Conservation (phyloP, 78 protist species). For the Isochrysis galbana region DNA sequence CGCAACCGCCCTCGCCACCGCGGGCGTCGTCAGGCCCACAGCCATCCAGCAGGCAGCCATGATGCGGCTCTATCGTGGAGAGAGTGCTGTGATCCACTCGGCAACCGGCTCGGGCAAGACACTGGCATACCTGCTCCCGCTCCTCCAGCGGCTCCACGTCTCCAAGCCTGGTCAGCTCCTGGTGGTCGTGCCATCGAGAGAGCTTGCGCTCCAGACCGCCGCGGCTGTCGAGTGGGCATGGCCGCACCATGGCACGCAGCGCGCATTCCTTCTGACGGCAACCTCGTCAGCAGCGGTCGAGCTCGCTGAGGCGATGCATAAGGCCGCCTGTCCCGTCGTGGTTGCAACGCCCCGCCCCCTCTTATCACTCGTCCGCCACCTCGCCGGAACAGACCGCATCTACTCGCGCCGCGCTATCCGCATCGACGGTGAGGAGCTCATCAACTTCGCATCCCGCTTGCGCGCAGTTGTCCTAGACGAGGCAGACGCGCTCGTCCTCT, state of each 20-base stretch:
- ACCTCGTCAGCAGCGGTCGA: background rate
- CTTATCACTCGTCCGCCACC: background rate
- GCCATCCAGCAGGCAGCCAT: background rate
- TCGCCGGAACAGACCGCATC: background rate
- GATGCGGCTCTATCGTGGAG: background rate
- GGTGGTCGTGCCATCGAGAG: background rate
- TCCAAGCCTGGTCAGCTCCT: background rate
- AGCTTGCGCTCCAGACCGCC: background rate
- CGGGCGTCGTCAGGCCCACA: background rate
- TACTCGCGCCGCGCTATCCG: background rate
- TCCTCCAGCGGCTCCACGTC: background rate
- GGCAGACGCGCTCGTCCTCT: background rate
- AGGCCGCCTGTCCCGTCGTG: background rate
- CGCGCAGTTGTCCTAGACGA: conserved; percentile 6
- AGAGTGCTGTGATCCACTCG: background rate
- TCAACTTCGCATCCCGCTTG: background rate
- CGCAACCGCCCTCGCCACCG: background rate
- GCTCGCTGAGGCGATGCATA: background rate
- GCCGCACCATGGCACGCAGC: conserved; percentile 6
- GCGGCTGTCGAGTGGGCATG: background rate
- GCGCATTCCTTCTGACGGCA: background rate
- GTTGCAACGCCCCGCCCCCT: background rate
- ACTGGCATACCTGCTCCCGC: conserved; percentile 4
- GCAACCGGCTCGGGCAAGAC: conserved; percentile 8
- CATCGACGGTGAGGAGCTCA: background rate